Evolutionary conservation across 1,284 basidiomycete genomes (phyloP).

Genomic region (Bondarzewia mesenterica): DNA sequence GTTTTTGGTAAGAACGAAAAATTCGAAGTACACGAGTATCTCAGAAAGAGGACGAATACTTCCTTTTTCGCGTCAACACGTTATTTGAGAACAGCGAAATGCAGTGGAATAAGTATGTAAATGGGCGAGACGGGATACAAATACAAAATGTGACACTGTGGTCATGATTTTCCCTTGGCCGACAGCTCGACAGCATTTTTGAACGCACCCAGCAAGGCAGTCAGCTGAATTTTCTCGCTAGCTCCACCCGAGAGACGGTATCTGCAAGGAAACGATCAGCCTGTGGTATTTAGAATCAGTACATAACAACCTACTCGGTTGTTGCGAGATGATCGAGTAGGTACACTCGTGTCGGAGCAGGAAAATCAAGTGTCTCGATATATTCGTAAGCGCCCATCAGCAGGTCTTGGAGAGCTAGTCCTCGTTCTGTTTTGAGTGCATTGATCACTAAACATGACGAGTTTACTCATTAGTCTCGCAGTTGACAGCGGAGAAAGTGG

Average conservation of each 20-base stretch:
- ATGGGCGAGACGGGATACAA: background rate
- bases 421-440: slow-evolving; percentile 83
- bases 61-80: no score
- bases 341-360: slow-evolving; percentile 81
- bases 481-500: slow-evolving; percentile 6
- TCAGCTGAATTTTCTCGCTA: slow-evolving; percentile 91
- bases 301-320: slow-evolving; percentile 63
- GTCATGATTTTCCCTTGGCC: slow-evolving; percentile 23
- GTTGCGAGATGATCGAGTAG: slow-evolving; percentile 86
- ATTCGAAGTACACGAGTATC: no score
- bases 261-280: slow-evolving; percentile 32
- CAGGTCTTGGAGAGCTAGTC: slow-evolving; percentile 92
- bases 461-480: background rate
- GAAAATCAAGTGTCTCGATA: slow-evolving; percentile 80
- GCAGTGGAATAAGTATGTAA: background rate
- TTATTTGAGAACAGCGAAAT: no score
- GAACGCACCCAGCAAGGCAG: slow-evolving; percentile 87
- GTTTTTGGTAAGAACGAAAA: no score
- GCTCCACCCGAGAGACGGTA: slow-evolving; percentile 90
- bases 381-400: slow-evolving; percentile 93
- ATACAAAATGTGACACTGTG: background rate
- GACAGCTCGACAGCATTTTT: slow-evolving; percentile 85
- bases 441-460: slow-evolving; percentile 60
- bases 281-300: background rate
- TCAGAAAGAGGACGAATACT: no score